Base-by-base conservation (phyloP, 805 yeast genomes). In the Ogataea glucozyma region DNA sequence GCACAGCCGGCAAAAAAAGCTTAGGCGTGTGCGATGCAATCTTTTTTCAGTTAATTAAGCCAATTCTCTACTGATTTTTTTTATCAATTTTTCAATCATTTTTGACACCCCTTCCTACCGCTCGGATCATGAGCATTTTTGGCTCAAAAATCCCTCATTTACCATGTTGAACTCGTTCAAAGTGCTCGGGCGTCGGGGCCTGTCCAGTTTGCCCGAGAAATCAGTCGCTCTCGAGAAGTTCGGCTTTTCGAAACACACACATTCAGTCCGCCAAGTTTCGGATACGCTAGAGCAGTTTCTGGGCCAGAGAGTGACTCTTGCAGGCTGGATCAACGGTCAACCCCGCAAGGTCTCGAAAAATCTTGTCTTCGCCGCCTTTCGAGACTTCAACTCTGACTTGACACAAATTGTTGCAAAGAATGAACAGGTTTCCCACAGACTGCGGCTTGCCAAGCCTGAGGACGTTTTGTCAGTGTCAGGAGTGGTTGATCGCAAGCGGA, bases 271-370 rank as follows among this genome's bases (percentile, higher is more conserved):
- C 2, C 41, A 49, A 22, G 50, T 64, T 11, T 42, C 55, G 16
- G 10, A 23, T 2, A 19, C 41, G 3, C 22, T 48, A 13, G 34
- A 34, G 2, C 13, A 31, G 3, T 30, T 49, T 10, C 14, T 57
- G 6, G 41, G 46, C 10, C 17, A 50, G 9, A 52, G 61, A 11
- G 75, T 84, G 2, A 70, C 74, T 0, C 51, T 91, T 6, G 79
- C 87, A 49, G 98, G 99, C 0, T 93, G 97, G 88, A 75, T 91
- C 13, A 80, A 88, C 55, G 70, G 76, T 17, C 81, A 83, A 50
- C 93, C 96, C 0, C 73, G 83, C 41, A 78, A 79, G 40, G 67
- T 86, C 40, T 81, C 91, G 3, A 80, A 79, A 40, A 65, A 65
- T 9, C 67, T 87, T 37, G 72, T 78, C 1, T 91, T 93, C 69